Base-by-base conservation (phyloP, 139 green algal genomes). In the Edaphochlamys debaryana region DNA sequence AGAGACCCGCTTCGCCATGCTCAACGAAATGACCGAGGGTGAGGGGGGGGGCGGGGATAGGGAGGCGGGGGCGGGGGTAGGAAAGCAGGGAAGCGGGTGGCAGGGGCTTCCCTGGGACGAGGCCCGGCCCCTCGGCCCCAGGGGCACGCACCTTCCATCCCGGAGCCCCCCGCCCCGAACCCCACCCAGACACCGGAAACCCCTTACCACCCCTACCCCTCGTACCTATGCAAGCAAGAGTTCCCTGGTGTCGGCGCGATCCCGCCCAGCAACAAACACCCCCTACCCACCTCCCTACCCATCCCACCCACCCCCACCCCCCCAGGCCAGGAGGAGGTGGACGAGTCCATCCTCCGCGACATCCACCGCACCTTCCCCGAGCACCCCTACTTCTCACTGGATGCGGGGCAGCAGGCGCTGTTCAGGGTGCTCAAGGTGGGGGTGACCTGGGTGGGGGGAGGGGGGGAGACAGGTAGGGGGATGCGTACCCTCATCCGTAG, bases 291-390 rank as follows among this genome's bases (percentile, higher is more conserved):
- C n/a, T n/a, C n/a, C n/a, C n/a, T n/a, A n/a, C n/a, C n/a, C n/a
- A n/a, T n/a, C n/a, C n/a, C n/a, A n/a, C n/a, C n/a, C n/a, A n/a
- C n/a, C n/a, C n/a, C n/a, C n/a, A n/a, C n/a, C 3, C 27, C 45
- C 30, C 27, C 67, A 78, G 90, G 87, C 6, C 93, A 96, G 79
- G 92, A 96, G 86, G 94, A 96, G 63, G 82, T 97, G 17, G 95
- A 98, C 38, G 95, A 98, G 56, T 87, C 96, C 58, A 99, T 99
- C 67, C 48, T 74, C 45, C 91, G 96, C 0, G 97, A 99, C 88
- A 94, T 99, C 73, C 87, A 96, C 81, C 93, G 97, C 70, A 99
- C 97, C 41, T 99, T 99, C 87, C 97, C 97, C 3, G 94, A 98
- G 89, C 92, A 98, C 84, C 92, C 94, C 3, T 84, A 96, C 69